phyloP scores from a whole-genome alignment of 306 rosid species.

The Cucurbita moschata region DNA sequence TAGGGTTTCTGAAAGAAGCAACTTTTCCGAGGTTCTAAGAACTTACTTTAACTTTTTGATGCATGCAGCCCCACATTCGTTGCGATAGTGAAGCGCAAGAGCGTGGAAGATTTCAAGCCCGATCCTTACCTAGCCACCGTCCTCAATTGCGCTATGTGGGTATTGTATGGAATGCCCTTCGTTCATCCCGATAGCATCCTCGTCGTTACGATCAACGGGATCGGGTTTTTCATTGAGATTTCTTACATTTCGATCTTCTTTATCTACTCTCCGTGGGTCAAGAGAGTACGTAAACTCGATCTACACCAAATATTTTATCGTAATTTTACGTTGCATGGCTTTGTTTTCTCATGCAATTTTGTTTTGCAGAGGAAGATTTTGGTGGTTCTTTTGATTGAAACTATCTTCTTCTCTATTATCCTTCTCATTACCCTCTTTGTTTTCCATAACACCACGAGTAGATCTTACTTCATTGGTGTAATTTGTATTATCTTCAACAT shows the following conservation, averaged over 20 bases:
- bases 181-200: conserved; percentile 41
- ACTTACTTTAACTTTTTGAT: no score
- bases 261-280: conserved; percentile 21
- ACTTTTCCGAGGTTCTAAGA: no score
- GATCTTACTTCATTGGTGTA: conserved; percentile 34
- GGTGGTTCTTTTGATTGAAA: conserved; percentile 20
- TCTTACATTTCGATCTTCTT: conserved; percentile 25
- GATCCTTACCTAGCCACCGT: conserved; percentile 67
- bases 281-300: conserved; percentile 21
- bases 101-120: conserved; percentile 63
- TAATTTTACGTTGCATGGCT: no score
- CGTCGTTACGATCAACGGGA: conserved; percentile 48
- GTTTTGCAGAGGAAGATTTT: conserved; percentile 38
- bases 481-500: conserved; percentile 48
- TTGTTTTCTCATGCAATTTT: background rate
- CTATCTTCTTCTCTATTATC: conserved; percentile 14
- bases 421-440: conserved; percentile 11
- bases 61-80: conserved; percentile 60
- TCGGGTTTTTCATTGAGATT: conserved; percentile 41
- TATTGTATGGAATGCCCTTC: conserved; percentile 50
- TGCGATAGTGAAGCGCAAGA: conserved; percentile 30
- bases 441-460: conserved; percentile 6
- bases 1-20: no score
- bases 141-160: conserved; percentile 58
- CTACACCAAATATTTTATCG: background rate